phyloP scores from a whole-genome alignment of 2,329 filamentous ascomycete genomes.

The Teratosphaeria nubilosa region DNA sequence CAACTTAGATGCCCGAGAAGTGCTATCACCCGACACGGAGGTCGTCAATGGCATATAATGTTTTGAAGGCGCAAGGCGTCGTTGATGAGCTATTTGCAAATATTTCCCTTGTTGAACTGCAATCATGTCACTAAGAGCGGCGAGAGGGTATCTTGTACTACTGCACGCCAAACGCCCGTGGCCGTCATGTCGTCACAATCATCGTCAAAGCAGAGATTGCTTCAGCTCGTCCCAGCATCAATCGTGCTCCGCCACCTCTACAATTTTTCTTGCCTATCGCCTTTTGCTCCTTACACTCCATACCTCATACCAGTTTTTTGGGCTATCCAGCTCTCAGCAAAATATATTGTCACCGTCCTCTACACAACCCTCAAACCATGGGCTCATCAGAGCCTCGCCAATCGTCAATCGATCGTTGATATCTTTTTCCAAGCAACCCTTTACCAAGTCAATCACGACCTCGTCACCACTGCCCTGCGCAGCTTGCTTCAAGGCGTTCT shows the following conservation, averaged over 20 bases:
- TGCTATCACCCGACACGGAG: neutral
- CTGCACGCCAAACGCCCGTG: neutral
- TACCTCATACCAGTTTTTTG: neutral
- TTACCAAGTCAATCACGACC: constrained; percentile 46
- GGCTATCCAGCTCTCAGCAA: neutral
- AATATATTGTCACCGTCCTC: neutral
- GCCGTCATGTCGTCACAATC: neutral
- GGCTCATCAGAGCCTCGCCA: constrained; percentile 43
- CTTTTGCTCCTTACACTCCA: neutral
- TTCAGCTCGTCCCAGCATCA: neutral
- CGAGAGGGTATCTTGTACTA: neutral
- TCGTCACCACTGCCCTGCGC: constrained; percentile 26
- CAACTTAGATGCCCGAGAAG: neutral
- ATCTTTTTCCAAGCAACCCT: constrained; percentile 50
- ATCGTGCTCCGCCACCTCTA: no score
- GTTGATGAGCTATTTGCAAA: neutral
- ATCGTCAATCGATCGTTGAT: constrained; percentile 47
- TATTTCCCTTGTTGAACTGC: neutral
- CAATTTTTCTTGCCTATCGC: neutral
- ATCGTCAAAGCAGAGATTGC: neutral
- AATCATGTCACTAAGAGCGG: neutral
- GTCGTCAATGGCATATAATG: neutral
- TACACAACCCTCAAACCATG: constrained; percentile 39
- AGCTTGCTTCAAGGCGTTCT: constrained; percentile 37
- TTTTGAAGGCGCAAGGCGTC: neutral